Evolutionary conservation across 768 basidiomycete genomes (phyloP).

Genomic region (Glaciozyma martinii): DNA sequence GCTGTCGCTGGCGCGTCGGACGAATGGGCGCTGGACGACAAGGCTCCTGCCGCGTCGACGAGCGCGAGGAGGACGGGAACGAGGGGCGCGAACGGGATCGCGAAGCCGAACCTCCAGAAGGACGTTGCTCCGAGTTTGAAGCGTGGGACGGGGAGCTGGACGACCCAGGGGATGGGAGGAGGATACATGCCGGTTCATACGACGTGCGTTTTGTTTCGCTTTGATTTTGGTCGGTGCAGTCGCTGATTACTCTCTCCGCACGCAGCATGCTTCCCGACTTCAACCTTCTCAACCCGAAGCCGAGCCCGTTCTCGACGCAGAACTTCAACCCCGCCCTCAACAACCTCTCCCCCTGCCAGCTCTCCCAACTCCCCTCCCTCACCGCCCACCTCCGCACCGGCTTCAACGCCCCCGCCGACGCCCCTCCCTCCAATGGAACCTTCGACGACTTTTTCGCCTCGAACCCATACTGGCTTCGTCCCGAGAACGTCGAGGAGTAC

Average conservation of each 20-base stretch:
- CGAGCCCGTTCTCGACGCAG: neutral
- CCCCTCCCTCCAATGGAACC: neutral
- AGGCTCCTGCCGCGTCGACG: neutral
- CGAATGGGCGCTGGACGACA: slow-evolving; percentile 2
- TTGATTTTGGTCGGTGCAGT: neutral
- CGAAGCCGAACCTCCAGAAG: slow-evolving; percentile 37
- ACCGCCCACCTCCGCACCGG: slow-evolving; percentile 2
- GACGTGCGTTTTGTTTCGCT: slow-evolving; percentile 6
- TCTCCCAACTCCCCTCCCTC: slow-evolving; percentile 11
- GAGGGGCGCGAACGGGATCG: slow-evolving; percentile 11
- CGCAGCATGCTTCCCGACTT: slow-evolving; percentile 20
- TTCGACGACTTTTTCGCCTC: slow-evolving; percentile 33
- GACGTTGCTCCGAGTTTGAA: slow-evolving; percentile 31
- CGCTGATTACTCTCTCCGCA: neutral
- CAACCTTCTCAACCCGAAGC: slow-evolving; percentile 17
- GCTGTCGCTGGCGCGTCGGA: neutral
- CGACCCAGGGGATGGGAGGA: slow-evolving; percentile 9
- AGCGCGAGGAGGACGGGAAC: neutral
- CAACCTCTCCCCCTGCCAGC: slow-evolving; percentile 5
- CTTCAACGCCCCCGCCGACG: neutral
- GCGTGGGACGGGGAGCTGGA: slow-evolving; percentile 7
- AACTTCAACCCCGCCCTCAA: slow-evolving; percentile 31
- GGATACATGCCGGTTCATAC: slow-evolving; percentile 29
- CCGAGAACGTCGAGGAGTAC: slow-evolving; percentile 24
- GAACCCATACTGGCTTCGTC: slow-evolving; percentile 33